Evolutionary conservation across 352 stramenopile species (phyloP), one percentile per base, ranked within the genome.

Genomic region (Pythium grandisporangium): DNA sequence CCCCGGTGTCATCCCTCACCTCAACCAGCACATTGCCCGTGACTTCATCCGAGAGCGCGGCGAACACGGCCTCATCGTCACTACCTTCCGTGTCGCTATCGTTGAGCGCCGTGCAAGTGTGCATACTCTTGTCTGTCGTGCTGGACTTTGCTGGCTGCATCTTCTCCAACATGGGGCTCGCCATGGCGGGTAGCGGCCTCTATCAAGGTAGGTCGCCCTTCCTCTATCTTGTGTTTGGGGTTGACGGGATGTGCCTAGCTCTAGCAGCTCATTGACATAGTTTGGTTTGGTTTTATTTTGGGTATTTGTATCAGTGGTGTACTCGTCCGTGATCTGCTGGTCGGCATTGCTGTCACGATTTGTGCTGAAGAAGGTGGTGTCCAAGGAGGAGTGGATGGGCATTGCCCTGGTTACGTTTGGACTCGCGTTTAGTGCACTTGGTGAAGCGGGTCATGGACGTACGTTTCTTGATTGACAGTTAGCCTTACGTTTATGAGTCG

Each of bases 321-420:
- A 91, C 57, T 91, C 75, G 42, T 87, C 75, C 14, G 77, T 93
- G 25, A 87, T 93, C 51, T 90, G 79, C 57, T 93, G 79, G 79
- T 90, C 77, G 21, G 79, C 76, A 42, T 56, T 93, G 26, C 61
- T 93, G 30, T 93, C 77, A 19, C 65, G 79, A 6, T 66, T 81
- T 45, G 62, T 89, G 32, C 57, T 93, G 8, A 76, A 83, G 47
- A 93, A 89, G 55, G 16, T 71, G 16, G 70, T 90, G 16, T 77
- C 66, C 4, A 51, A 50, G 39, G 63, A 90, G 27, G 70, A 93
- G 47, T 93, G 79, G 79, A 62, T 73, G 21, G 79, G 79, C 14
- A 93, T 93, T 39, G 72, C 73, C 6, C 56, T 90, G 4, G 79
- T 93, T 23, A 93, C 79, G 1, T 89, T 93, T 34, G 79, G 79